phyloP scores from a whole-genome alignment of 2,329 filamentous ascomycete genomes.

The Fusarium mundagurra region DNA sequence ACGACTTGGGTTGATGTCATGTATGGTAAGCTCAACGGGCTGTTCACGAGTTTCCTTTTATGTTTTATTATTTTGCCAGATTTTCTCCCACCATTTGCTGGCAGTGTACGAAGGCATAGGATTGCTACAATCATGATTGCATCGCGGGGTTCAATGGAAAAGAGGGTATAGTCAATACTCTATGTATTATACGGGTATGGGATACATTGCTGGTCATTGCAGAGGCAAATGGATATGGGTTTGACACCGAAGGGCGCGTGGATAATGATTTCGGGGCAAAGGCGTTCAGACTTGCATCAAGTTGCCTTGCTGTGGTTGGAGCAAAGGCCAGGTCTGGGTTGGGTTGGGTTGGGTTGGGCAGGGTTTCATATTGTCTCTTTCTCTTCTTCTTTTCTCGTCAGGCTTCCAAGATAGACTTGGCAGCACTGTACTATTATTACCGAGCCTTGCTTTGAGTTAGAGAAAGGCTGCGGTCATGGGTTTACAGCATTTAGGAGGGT shows the following conservation, averaged over 20 bases:
- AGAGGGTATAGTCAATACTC: conserved; percentile 23
- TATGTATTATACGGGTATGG: conserved; percentile 27
- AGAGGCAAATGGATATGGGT: conserved; percentile 20
- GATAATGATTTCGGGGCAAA: conserved; percentile 39
- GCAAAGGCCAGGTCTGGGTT: conserved; percentile 17
- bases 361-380: conserved; percentile 1
- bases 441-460: conserved; percentile 32
- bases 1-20: conserved; percentile 23
- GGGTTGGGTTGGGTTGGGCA: conserved; percentile 18
- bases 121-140: conserved; percentile 38
- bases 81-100: conserved; percentile 19
- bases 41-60: conserved; percentile 41
- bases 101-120: conserved; percentile 22
- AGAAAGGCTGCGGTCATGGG: conserved; percentile 22
- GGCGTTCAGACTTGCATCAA: conserved; percentile 33
- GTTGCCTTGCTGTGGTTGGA: conserved; percentile 28
- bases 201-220: conserved; percentile 25
- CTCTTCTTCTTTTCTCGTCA: conserved; percentile 26
- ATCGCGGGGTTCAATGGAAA: conserved; percentile 34
- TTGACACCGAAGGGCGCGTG: conserved; percentile 30
- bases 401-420: conserved; percentile 37
- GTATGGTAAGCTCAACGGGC: conserved; percentile 28
- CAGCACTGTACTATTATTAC: conserved; percentile 36
- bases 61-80: conserved; percentile 18
- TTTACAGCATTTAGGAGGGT: conserved; percentile 13